Evolutionary conservation across 169 alveolate genomes (phyloP).

Genomic region (Cystoisospora suis): DNA sequence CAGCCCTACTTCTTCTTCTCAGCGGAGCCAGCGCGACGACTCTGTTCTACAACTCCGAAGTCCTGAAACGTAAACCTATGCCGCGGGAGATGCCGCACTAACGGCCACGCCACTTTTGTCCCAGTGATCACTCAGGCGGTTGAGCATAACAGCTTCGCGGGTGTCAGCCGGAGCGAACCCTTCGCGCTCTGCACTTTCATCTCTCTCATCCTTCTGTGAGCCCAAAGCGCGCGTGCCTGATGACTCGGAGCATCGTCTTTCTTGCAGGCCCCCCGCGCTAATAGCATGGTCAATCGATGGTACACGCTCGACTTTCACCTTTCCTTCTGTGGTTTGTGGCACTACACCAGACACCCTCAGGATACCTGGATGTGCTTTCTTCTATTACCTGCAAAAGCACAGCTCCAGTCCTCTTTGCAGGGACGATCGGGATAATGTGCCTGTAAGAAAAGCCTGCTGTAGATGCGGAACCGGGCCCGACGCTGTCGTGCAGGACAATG

Average conservation of each 20-base stretch:
- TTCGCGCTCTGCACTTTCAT: background rate
- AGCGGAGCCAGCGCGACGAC: slow-evolving; percentile 16
- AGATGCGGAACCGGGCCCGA: too few relatives aligned
- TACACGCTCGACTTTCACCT: background rate
- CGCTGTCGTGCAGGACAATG: background rate
- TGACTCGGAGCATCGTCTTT: background rate
- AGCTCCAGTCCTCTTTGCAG: slow-evolving; percentile 2
- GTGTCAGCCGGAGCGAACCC: background rate
- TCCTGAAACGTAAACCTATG: background rate
- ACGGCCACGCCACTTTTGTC: too few relatives aligned
- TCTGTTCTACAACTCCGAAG: background rate
- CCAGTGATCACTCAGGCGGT: background rate
- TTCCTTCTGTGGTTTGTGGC: background rate
- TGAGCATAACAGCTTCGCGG: background rate
- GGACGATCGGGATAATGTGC: background rate
- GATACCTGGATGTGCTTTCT: background rate
- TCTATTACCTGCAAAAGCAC: slow-evolving; percentile 1
- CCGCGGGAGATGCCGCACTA: too few relatives aligned
- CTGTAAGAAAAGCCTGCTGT: too few relatives aligned
- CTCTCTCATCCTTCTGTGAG: background rate
- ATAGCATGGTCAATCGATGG: background rate
- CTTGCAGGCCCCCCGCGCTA: background rate
- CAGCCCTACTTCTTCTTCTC: background rate
- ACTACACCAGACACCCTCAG: background rate
- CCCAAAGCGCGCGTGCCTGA: background rate